These are phyloP conservation scores for Cryptococcus maquisensis DNA, from an alignment of 1,284 basidiomycete species.

Conservation along the genomic window DNA sequence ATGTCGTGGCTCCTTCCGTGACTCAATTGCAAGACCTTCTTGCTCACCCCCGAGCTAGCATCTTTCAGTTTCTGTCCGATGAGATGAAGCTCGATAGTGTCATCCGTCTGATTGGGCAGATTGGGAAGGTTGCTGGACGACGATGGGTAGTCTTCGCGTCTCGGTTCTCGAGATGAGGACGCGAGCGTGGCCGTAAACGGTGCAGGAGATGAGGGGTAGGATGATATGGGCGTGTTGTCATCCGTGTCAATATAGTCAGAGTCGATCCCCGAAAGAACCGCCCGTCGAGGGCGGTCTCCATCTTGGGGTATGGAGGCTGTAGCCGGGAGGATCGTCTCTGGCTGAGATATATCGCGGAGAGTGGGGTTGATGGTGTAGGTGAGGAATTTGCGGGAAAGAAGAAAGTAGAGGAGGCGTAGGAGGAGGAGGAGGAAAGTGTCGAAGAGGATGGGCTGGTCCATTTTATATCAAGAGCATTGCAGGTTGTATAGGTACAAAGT, in stretches of 20 bases:
- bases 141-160: neutral
- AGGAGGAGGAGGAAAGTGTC: slow-evolving; percentile 41
- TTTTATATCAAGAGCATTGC: too few relatives aligned
- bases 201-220: slow-evolving; percentile 15
- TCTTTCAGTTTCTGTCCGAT: slow-evolving; percentile 31
- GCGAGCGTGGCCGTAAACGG: neutral
- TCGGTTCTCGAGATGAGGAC: neutral
- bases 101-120: neutral
- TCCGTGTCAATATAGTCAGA: slow-evolving; percentile 13
- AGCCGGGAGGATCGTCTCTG: slow-evolving; percentile 19
- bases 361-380: slow-evolving; percentile 40
- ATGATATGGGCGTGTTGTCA: slow-evolving; percentile 11
- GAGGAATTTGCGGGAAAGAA: slow-evolving; percentile 43
- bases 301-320: neutral
- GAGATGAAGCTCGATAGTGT: slow-evolving; percentile 23
- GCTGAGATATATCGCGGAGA: slow-evolving; percentile 37
- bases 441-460: slow-evolving; percentile 28
- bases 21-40: slow-evolving; percentile 28
- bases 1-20: slow-evolving; percentile 16
- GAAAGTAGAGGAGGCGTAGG: slow-evolving; percentile 38
- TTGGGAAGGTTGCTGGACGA: slow-evolving; percentile 1
- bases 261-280: neutral
- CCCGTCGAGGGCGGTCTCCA: neutral
- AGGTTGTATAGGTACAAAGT: too few relatives aligned
- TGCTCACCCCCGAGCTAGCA: slow-evolving; percentile 12